phyloP scores from a whole-genome alignment of 1,284 basidiomycete species.

The Heterobasidion occidentale region DNA sequence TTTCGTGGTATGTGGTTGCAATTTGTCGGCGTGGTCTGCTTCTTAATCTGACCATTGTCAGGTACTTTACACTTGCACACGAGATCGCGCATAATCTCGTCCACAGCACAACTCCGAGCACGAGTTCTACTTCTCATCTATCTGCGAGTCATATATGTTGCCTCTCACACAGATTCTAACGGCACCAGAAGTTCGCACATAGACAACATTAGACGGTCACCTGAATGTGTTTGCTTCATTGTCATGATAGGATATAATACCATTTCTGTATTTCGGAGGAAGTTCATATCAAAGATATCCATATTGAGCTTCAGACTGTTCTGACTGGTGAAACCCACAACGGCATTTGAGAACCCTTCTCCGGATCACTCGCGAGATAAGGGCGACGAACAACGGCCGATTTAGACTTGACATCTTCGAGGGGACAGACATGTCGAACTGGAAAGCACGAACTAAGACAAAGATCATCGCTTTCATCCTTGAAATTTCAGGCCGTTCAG shows the following conservation, averaged over 20 bases:
- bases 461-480: constrained; percentile 24
- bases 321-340: constrained; percentile 2
- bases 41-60: constrained; percentile 14
- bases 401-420: constrained; percentile 14
- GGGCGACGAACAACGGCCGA: constrained; percentile 15
- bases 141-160: constrained; percentile 62
- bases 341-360: constrained; percentile 15
- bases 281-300: neutral
- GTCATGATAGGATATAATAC: neutral
- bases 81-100: constrained; percentile 86
- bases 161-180: constrained; percentile 5
- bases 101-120: constrained; percentile 75
- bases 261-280: neutral
- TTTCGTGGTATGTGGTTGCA: constrained; percentile 52
- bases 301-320: neutral
- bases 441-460: constrained; percentile 26
- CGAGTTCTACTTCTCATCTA: constrained; percentile 90
- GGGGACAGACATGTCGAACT: constrained; percentile 24
- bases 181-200: neutral
- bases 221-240: neutral
- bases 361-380: constrained; percentile 10
- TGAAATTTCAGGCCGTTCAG: neutral
- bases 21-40: too few relatives aligned
- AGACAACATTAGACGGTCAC: neutral
- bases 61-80: constrained; percentile 90